A percentile compares a stretch with the other conserved stretches of the same genome.
Evolutionary conservation across 495 filamentous ascomycete genomes (phyloP).

Genomic region (Penicillium mononematosum): DNA sequence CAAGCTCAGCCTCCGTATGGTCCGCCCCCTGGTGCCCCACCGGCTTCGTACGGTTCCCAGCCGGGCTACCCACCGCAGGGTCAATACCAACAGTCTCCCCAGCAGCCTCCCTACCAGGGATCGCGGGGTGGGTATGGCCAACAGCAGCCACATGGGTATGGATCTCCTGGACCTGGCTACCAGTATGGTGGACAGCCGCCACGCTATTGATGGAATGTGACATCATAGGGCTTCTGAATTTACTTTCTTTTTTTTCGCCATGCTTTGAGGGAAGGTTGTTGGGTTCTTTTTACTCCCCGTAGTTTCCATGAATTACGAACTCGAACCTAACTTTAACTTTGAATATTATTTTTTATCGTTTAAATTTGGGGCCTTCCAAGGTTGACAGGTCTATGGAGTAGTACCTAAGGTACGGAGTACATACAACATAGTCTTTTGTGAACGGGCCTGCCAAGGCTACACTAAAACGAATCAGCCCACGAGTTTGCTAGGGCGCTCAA

Average conservation of each 20-base stretch:
- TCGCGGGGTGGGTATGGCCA: conserved; percentile 26
- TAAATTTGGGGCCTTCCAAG: not conserved
- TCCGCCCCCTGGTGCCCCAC: conserved; percentile 9
- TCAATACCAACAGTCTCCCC: conserved; percentile 8
- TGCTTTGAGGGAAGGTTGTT: not conserved
- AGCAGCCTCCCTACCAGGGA: conserved; percentile 19
- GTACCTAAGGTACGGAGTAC: no score
- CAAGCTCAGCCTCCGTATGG: conserved; percentile 7
- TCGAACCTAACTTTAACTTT: not conserved
- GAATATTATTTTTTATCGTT: not conserved
- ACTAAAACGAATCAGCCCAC: conserved; percentile 1
- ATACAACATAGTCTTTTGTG: no score
- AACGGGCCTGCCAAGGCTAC: not conserved
- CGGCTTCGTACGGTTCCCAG: conserved; percentile 18
- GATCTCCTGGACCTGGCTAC: conserved; percentile 15
- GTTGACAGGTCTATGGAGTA: not conserved
- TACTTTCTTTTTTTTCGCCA: not conserved
- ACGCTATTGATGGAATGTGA: conserved; percentile 29
- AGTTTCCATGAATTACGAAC: not conserved
- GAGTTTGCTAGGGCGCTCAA: not conserved
- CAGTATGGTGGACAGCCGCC: conserved; percentile 24
- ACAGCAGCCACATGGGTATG: conserved; percentile 20
- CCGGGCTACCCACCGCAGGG: conserved; percentile 17
- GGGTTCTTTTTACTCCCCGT: not conserved
- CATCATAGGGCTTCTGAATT: conserved; percentile 7